These are phyloP conservation scores for Geotrichum histeridarum DNA, from an alignment of 1,139 yeast genomes.

Conservation along the genomic window DNA sequence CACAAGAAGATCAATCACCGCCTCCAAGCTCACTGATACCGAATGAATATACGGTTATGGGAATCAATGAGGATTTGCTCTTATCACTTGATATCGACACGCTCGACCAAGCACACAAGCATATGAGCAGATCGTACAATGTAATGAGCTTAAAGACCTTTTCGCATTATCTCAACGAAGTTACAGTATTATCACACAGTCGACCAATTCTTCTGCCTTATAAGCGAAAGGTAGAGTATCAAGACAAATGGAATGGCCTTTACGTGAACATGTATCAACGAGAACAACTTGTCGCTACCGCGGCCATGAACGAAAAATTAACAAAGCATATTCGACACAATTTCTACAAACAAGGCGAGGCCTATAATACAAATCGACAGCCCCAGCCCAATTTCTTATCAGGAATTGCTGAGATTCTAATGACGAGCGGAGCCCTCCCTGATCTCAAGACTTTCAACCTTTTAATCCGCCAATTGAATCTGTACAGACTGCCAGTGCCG, in stretches of 20 bases:
- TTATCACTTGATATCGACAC: slow-evolving; percentile 9
- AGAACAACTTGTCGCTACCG: slow-evolving; percentile 1
- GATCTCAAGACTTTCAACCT: slow-evolving; percentile 26
- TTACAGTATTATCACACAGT: background rate
- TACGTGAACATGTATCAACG: background rate
- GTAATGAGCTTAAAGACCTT: slow-evolving; percentile 4
- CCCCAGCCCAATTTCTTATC: slow-evolving; percentile 7
- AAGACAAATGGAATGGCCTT: background rate
- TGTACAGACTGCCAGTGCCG: slow-evolving; percentile 25
- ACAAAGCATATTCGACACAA: background rate
- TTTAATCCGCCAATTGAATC: slow-evolving; percentile 25
- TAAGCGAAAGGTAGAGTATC: background rate
- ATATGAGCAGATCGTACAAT: slow-evolving; percentile 1
- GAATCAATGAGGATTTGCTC: slow-evolving; percentile 9
- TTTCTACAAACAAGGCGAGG: background rate
- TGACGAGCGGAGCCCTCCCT: slow-evolving; percentile 25
- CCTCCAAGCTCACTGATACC: no score
- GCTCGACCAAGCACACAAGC: slow-evolving; percentile 11
- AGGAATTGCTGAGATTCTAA: slow-evolving; percentile 20
- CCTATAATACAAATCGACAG: background rate
- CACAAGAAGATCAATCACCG: no score
- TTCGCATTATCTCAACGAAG: slow-evolving; percentile 4
- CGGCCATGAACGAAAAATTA: slow-evolving; percentile 1
- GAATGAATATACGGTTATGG: slow-evolving; percentile 1
- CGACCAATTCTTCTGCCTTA: background rate